A percentile compares a stretch with the other conserved stretches of the same genome.
These are phyloP conservation scores for Skeletonema tropicum DNA, from an alignment of 108 stramenopile genomes.

Conservation along the genomic window DNA sequence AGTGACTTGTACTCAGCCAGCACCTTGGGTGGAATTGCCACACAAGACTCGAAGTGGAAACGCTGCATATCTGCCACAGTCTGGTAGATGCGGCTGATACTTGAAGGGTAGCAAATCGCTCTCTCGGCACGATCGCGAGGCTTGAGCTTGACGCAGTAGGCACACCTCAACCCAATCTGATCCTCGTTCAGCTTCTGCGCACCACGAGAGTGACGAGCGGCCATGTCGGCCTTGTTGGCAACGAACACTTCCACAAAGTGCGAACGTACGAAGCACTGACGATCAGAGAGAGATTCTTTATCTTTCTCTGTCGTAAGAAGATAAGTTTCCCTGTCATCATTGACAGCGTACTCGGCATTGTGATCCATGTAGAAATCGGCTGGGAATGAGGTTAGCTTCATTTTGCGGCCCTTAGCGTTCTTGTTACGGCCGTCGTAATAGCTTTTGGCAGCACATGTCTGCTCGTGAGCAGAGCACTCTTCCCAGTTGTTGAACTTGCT, in stretches of 20 bases:
- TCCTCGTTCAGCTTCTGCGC: slow-evolving; percentile 79
- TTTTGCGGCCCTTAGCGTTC: slow-evolving; percentile 25
- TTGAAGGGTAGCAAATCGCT: slow-evolving; percentile 80
- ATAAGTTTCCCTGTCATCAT: slow-evolving; percentile 53
- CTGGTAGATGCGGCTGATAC: slow-evolving; percentile 77
- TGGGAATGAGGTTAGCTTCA: slow-evolving; percentile 27
- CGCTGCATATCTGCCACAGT: slow-evolving; percentile 89
- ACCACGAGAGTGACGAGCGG: slow-evolving; percentile 84
- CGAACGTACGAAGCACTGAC: slow-evolving; percentile 87
- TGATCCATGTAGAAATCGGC: slow-evolving; percentile 30
- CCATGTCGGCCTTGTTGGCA: slow-evolving; percentile 74
- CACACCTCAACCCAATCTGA: slow-evolving; percentile 87
- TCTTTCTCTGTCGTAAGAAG: slow-evolving; percentile 74
- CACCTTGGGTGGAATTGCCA: slow-evolving; percentile 71
- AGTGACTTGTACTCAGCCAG: slow-evolving; percentile 73
- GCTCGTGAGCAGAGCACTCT: slow-evolving; percentile 84
- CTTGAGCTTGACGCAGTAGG: slow-evolving; percentile 81
- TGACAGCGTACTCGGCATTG: slow-evolving; percentile 36
- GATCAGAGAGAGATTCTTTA: slow-evolving; percentile 75
- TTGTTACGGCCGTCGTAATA: slow-evolving; percentile 21
- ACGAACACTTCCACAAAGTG: slow-evolving; percentile 87
- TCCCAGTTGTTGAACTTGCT: slow-evolving; percentile 80
- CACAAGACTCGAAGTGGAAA: slow-evolving; percentile 88
- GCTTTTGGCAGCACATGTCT: slow-evolving; percentile 47
- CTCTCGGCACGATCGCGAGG: slow-evolving; percentile 85